Percentiles rank a stretch among this genome's conserved stretches.
phyloP scores from a whole-genome alignment of 306 rosid genomes.

The Sesbania bispinosa region DNA sequence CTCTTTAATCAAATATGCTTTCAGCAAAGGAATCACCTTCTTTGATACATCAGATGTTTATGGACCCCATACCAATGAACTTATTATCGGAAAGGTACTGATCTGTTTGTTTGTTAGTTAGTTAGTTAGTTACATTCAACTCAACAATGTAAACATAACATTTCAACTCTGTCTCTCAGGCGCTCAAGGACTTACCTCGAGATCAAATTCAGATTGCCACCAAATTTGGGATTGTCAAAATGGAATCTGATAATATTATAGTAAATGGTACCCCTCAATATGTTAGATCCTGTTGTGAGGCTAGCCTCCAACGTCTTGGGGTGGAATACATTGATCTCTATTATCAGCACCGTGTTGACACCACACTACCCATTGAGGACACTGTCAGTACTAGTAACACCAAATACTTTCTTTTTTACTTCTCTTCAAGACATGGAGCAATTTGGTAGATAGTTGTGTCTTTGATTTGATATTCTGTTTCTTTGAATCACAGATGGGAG shows the following conservation, averaged over 20 bases:
- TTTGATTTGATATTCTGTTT: slow-evolving; percentile 5
- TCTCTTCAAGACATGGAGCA: neutral
- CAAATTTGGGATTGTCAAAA: slow-evolving; percentile 62
- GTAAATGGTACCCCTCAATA: slow-evolving; percentile 82
- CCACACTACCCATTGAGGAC: slow-evolving; percentile 72
- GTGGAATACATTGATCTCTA: slow-evolving; percentile 78
- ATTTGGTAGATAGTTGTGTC: neutral
- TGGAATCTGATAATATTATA: slow-evolving; percentile 10
- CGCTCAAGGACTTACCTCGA: slow-evolving; percentile 63
- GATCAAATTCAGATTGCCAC: slow-evolving; percentile 75
- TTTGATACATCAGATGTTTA: slow-evolving; percentile 70
- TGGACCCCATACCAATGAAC: slow-evolving; percentile 57
- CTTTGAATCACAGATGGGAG: slow-evolving; percentile 46
- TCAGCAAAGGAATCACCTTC: slow-evolving; percentile 70
- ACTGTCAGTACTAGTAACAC: slow-evolving; percentile 46
- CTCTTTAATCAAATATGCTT: slow-evolving; percentile 58
- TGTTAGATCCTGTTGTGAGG: slow-evolving; percentile 72
- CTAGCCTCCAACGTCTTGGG: slow-evolving; percentile 71
- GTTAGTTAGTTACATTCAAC: no score
- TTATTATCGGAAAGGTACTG: slow-evolving; percentile 71
- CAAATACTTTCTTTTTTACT: neutral
- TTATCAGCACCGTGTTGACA: slow-evolving; percentile 79
- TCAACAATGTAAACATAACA: no score
- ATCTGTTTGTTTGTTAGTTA: no score
- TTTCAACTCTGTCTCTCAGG: slow-evolving; percentile 44